These are phyloP conservation scores for Ephemerocybe angulata DNA, from an alignment of 768 basidiomycete species.

Conservation along the genomic window DNA sequence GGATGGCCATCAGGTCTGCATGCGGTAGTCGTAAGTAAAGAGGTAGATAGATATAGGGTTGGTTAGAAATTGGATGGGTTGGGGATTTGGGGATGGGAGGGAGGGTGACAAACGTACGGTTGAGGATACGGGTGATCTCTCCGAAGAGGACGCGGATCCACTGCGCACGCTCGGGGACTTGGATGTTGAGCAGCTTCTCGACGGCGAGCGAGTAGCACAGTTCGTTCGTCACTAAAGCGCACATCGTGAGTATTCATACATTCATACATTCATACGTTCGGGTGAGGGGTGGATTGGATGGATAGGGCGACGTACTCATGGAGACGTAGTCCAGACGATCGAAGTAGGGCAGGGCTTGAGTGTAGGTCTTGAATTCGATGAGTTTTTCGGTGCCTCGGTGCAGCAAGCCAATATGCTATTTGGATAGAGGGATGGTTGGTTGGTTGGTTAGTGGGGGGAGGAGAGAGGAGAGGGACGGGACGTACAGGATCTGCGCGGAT, in stretches of 20 bases:
- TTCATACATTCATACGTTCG: no score
- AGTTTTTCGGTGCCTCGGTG: constrained; percentile 98
- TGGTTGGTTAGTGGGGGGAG: no score
- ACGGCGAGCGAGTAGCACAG: constrained; percentile 96
- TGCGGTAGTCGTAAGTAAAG: constrained; percentile 1
- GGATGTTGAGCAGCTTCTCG: constrained; percentile 95
- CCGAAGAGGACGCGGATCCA: constrained; percentile 98
- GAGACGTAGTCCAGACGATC: constrained; percentile 99
- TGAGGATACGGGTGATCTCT: constrained; percentile 93
- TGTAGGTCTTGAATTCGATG: constrained; percentile 98
- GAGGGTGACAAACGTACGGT: constrained; percentile 54
- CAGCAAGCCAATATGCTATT: constrained; percentile 44
- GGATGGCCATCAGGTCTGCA: constrained; percentile 90
- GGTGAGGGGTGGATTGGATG: not conserved
- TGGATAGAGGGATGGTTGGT: no score
- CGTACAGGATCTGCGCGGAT: constrained; percentile 79
- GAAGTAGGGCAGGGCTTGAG: constrained; percentile 96
- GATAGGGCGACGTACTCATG: constrained; percentile 70
- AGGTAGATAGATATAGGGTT: not conserved
- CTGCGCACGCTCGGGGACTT: constrained; percentile 94
- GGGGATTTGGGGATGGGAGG: no score
- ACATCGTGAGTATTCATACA: no score
- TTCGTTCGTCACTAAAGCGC: constrained; percentile 97
- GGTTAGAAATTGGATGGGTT: no score
- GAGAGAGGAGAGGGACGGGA: no score